Evolutionary conservation across 2,329 filamentous ascomycete species (phyloP).

Genomic region (Sodiomyces alkalinus): DNA sequence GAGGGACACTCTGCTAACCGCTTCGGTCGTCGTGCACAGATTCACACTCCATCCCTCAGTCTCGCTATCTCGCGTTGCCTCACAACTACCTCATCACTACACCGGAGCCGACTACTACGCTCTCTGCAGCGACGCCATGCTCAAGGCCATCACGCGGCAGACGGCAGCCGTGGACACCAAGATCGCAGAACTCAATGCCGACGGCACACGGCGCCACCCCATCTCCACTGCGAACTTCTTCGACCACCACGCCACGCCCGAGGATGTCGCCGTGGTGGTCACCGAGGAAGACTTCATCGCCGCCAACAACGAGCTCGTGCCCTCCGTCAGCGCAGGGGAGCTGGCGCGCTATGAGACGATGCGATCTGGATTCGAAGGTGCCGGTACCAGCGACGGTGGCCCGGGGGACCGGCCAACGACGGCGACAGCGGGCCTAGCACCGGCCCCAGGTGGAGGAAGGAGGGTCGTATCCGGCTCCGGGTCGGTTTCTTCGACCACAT

Average conservation of each 20-base stretch:
- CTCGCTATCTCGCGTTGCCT: slow-evolving; percentile 59
- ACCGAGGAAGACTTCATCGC: slow-evolving; percentile 75
- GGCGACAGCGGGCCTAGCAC: neutral
- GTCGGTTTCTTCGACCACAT: slow-evolving; percentile 10
- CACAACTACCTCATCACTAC: slow-evolving; percentile 80
- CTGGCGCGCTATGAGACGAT: slow-evolving; percentile 82
- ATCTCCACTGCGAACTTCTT: slow-evolving; percentile 91
- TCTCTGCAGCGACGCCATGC: slow-evolving; percentile 93
- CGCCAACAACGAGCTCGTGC: slow-evolving; percentile 76
- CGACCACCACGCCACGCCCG: slow-evolving; percentile 71
- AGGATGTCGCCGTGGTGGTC: slow-evolving; percentile 78
- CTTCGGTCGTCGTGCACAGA: slow-evolving; percentile 34
- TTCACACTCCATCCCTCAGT: slow-evolving; percentile 73
- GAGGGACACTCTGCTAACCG: slow-evolving; percentile 6
- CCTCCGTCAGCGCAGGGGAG: slow-evolving; percentile 84
- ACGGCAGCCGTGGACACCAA: slow-evolving; percentile 72
- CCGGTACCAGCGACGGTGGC: slow-evolving; percentile 10
- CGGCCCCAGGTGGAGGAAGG: neutral
- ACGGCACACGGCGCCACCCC: slow-evolving; percentile 19
- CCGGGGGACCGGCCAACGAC: too few species aligned
- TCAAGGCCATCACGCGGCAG: slow-evolving; percentile 91
- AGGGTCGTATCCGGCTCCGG: slow-evolving; percentile 12
- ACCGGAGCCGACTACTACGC: slow-evolving; percentile 97
- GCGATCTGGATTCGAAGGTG: slow-evolving; percentile 65
- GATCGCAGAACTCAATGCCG: slow-evolving; percentile 52